These are phyloP conservation scores for Trametes pubescens DNA, from an alignment of 1,284 basidiomycete genomes.

Conservation along the genomic window DNA sequence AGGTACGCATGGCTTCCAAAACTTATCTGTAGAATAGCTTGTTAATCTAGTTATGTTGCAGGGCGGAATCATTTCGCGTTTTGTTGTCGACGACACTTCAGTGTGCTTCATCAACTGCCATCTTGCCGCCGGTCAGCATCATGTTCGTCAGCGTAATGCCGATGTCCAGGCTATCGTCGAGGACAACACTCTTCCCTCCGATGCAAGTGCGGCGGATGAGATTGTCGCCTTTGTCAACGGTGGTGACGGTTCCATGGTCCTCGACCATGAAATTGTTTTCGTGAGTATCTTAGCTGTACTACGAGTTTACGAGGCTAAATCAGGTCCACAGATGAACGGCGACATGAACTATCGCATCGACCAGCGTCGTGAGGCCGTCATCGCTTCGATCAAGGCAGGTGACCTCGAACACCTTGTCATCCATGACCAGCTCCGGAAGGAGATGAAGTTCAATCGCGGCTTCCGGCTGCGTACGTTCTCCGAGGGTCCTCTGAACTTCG, in stretches of 20 bases:
- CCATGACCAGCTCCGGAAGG: slow-evolving; percentile 91
- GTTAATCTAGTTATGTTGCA: slow-evolving; percentile 39
- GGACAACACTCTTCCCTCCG: slow-evolving; percentile 76
- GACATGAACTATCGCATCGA: slow-evolving; percentile 97
- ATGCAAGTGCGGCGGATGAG: slow-evolving; percentile 51
- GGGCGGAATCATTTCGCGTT: slow-evolving; percentile 92
- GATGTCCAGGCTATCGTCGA: slow-evolving; percentile 90
- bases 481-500: slow-evolving; percentile 85
- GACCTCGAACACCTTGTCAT: slow-evolving; percentile 72
- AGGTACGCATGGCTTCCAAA: slow-evolving; percentile 59
- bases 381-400: slow-evolving; percentile 70
- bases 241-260: slow-evolving; percentile 92
- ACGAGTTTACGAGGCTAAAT: neutral
- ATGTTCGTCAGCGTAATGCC: slow-evolving; percentile 83
- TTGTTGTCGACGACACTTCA: slow-evolving; percentile 91
- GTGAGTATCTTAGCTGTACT: slow-evolving; percentile 55
- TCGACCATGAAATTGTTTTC: slow-evolving; percentile 95
- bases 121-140: slow-evolving; percentile 91
- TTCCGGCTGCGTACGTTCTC: slow-evolving; percentile 87
- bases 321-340: slow-evolving; percentile 65
- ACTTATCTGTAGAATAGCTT: neutral
- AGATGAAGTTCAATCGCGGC: slow-evolving; percentile 85
- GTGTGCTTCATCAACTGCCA: slow-evolving; percentile 97
- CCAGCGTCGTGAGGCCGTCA: slow-evolving; percentile 82
- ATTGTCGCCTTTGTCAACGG: slow-evolving; percentile 83